Evolutionary conservation across 2,329 filamentous ascomycete genomes (phyloP).

Genomic region (Colletotrichum liaoningense): DNA sequence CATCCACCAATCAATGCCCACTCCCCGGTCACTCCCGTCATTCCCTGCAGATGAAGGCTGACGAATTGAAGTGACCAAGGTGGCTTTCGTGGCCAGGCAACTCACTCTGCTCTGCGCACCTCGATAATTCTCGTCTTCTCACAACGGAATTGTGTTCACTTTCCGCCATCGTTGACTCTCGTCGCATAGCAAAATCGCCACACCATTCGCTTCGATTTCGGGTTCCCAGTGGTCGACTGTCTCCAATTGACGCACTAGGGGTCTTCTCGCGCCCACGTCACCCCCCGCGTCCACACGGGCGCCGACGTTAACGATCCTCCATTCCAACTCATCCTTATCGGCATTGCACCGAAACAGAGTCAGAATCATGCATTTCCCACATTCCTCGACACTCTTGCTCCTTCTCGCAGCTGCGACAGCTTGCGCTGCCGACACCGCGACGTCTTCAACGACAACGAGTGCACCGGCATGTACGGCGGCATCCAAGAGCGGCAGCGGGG

Average conservation of each 20-base stretch:
- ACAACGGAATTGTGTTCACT: not conserved
- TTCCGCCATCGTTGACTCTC: not conserved
- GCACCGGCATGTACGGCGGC: constrained; percentile 66
- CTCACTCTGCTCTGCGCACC: not conserved
- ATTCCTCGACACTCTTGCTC: constrained; percentile 43
- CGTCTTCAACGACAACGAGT: constrained; percentile 52
- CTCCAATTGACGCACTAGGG: constrained; percentile 25
- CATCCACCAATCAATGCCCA: constrained; percentile 31
- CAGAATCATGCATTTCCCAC: constrained; percentile 40
- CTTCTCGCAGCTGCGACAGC: constrained; percentile 46
- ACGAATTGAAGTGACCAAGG: constrained; percentile 27
- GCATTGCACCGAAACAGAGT: constrained; percentile 12
- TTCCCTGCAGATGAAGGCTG: constrained; percentile 32
- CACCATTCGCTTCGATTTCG: not conserved
- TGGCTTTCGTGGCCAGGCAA: constrained; percentile 6
- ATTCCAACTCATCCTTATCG: constrained; percentile 4
- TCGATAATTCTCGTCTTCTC: not conserved
- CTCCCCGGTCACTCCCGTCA: constrained; percentile 20
- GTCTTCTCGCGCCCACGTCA: not conserved
- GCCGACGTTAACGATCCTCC: not conserved
- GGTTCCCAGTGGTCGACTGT: not conserved
- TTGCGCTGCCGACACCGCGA: constrained; percentile 43
- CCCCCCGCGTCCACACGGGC: constrained; percentile 16
- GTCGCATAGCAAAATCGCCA: not conserved
- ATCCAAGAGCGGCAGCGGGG: constrained; percentile 64